phyloP scores from a whole-genome alignment of 805 yeast genomes.

The Nakazawaea ambrosiae region DNA sequence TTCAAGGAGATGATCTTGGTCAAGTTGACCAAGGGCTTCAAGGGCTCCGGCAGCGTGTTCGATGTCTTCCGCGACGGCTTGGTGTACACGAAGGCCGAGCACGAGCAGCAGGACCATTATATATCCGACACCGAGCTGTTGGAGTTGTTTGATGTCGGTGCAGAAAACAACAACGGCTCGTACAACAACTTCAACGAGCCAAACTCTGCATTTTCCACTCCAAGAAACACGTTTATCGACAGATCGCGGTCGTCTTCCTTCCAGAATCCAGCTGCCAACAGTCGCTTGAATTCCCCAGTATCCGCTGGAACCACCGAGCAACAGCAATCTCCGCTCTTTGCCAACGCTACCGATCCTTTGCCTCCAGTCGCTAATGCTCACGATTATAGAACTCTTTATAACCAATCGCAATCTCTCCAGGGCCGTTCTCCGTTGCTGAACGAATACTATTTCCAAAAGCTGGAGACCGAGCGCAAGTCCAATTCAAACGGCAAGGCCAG shows the following conservation, averaged over 20 bases:
- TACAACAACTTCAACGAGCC: no score
- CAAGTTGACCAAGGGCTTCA: constrained; percentile 27
- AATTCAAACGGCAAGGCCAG: no score
- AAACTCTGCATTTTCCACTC: constrained; percentile 1
- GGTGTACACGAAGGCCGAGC: constrained; percentile 19
- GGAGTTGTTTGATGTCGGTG: constrained; percentile 9
- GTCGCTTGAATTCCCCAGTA: constrained; percentile 29
- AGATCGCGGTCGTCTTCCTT: constrained; percentile 7
- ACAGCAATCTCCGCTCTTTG: no score
- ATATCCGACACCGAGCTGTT: constrained; percentile 15
- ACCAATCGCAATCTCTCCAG: neutral
- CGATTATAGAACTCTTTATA: constrained; percentile 4
- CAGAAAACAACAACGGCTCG: no score
- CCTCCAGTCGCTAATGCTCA: no score
- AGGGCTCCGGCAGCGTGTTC: constrained; percentile 26
- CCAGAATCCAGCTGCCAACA: constrained; percentile 28
- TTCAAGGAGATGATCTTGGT: constrained; percentile 28
- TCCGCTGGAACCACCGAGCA: no score
- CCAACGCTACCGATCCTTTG: no score
- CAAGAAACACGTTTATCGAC: constrained; percentile 7
- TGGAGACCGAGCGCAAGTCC: neutral
- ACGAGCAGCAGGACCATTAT: constrained; percentile 15
- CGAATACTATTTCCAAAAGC: constrained; percentile 3
- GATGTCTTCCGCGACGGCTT: constrained; percentile 25
- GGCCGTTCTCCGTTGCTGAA: constrained; percentile 6